Conservation (phyloP, 148 eudicot genomes). For the Oxyria digyna region DNA sequence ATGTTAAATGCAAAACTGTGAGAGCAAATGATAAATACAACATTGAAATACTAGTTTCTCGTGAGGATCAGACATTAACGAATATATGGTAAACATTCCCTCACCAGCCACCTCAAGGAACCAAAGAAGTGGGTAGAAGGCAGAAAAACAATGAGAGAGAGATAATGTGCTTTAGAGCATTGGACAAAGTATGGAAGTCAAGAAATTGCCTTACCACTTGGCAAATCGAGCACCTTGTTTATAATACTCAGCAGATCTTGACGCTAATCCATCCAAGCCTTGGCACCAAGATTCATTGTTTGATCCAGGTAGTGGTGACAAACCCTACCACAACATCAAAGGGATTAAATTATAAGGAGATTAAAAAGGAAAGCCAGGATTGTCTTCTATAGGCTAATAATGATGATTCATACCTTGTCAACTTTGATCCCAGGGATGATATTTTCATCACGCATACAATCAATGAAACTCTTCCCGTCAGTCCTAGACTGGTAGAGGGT, state of each 20-base stretch:
- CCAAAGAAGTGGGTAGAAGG: background rate
- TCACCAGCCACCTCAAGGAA: background rate
- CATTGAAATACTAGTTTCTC: background rate
- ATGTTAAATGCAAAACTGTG: no score
- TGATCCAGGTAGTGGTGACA: conserved; percentile 89
- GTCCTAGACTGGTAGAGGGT: conserved; percentile 89
- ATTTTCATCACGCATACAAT: conserved; percentile 55
- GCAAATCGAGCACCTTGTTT: conserved; percentile 98
- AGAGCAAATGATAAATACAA: no score
- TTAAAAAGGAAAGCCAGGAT: background rate
- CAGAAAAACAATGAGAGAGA: background rate
- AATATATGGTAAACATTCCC: background rate
- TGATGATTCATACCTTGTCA: conserved; percentile 44
- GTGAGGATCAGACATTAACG: background rate
- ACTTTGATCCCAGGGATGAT: conserved; percentile 95
- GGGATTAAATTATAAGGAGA: background rate
- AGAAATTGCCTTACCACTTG: conserved; percentile 54
- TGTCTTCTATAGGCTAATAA: no score
- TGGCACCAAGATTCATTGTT: conserved; percentile 99
- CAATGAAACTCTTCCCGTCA: conserved; percentile 77
- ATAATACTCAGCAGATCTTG: conserved; percentile 93
- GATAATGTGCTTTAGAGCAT: background rate
- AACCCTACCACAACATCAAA: conserved; percentile 40
- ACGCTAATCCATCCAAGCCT: conserved; percentile 90
- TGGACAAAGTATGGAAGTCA: background rate